Evolutionary conservation across 768 basidiomycete species (phyloP).

Genomic region (Boletus vermiculosoides): DNA sequence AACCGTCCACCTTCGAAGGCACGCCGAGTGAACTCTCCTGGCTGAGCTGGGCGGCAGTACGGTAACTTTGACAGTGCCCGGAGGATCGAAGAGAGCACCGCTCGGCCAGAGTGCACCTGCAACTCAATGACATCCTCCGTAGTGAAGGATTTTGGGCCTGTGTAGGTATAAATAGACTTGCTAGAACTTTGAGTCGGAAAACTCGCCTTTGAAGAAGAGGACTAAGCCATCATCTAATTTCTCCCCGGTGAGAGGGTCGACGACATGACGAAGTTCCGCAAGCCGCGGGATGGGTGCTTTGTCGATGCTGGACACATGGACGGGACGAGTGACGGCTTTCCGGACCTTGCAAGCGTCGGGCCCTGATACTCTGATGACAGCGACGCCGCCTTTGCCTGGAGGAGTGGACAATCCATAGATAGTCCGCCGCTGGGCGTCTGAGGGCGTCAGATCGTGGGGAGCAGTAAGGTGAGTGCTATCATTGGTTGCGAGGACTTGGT

Average conservation of each 20-base stretch:
- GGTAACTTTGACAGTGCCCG: constrained; percentile 58
- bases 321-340: constrained; percentile 51
- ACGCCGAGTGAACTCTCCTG: constrained; percentile 86
- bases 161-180: neutral
- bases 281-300: constrained; percentile 56
- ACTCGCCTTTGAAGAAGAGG: constrained; percentile 76
- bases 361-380: constrained; percentile 80
- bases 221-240: constrained; percentile 77
- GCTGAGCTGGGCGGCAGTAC: constrained; percentile 72
- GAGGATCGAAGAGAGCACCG: constrained; percentile 72
- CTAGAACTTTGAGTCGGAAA: neutral
- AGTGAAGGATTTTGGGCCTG: constrained; percentile 81
- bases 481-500: neutral
- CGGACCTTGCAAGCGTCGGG: constrained; percentile 67
- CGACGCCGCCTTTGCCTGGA: constrained; percentile 81
- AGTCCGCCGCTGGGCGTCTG: constrained; percentile 62
- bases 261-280: constrained; percentile 66
- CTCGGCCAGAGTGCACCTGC: constrained; percentile 84
- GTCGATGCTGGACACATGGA: constrained; percentile 3
- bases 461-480: neutral
- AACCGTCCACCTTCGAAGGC: constrained; percentile 79
- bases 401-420: constrained; percentile 90
- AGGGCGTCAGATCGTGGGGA: constrained; percentile 25
- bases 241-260: constrained; percentile 60
- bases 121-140: constrained; percentile 81